Conservation (phyloP, 164 flowering plant species). For the Berberis vulgaris region DNA sequence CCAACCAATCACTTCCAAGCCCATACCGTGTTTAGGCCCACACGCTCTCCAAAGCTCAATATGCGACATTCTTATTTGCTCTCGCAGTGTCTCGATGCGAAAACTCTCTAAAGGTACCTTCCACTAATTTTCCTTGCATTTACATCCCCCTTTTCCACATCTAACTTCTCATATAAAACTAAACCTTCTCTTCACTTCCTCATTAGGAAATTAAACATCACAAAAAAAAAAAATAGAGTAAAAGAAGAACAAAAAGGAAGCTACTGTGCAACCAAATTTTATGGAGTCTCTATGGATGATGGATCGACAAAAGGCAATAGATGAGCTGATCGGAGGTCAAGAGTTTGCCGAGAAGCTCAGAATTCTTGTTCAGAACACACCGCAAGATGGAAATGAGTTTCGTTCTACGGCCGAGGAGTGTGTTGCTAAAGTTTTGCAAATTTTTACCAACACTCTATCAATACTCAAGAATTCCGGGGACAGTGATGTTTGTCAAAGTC, state of each 20-base stretch:
- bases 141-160: background rate
- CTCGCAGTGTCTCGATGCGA: too few species aligned
- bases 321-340: conserved; percentile 27
- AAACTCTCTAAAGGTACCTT: too few species aligned
- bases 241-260: background rate
- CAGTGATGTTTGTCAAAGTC: conserved; percentile 18
- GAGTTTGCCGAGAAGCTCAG: conserved; percentile 23
- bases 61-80: too few species aligned
- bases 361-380: conserved; percentile 2
- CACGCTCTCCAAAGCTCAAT: too few species aligned
- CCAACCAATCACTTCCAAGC: too few species aligned
- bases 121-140: conserved; percentile 1
- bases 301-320: conserved; percentile 8
- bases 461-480: conserved; percentile 11
- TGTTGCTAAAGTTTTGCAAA: conserved; percentile 11
- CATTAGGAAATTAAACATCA: background rate
- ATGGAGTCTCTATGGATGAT: conserved; percentile 3
- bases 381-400: background rate
- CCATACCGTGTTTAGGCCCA: too few species aligned
- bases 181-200: background rate
- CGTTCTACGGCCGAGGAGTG: conserved; percentile 15
- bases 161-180: background rate
- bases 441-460: conserved; percentile 20
- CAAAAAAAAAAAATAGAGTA: background rate
- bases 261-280: conserved; percentile 10